Evolutionary conservation across 192 early-diverging fungal genomes (phyloP), one percentile per base, ranked within the genome.

Genomic region (Gamsiella multidivaricata): DNA sequence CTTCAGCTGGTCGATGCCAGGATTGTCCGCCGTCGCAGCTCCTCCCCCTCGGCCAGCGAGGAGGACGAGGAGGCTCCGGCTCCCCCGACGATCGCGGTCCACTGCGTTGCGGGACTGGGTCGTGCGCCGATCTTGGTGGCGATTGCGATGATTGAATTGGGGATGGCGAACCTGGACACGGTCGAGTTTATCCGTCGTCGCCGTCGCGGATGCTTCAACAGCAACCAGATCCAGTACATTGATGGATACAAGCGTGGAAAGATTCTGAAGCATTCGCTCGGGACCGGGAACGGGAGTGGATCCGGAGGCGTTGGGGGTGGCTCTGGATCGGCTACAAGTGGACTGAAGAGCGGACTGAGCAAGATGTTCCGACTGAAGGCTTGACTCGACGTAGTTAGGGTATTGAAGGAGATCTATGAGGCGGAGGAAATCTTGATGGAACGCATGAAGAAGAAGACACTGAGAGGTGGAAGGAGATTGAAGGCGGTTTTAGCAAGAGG

Each of bases 51-150:
- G 46, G 61, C 54, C 15, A 61, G 60, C 51, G 78, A 84, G 60
- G 69, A 82, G 47, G 69, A 61, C 22, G 76, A 74, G 18, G 61
- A 66, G 2, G 46, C 20, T 4, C 43, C 54, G 29, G 59, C 66
- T 18, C 69, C 63, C 23, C 84, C 81, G 28, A 70, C 84, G 0
- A 85, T 89, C 76, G 91, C 91, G 1, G 89, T 89, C 36, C 93
- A 94, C 69, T 94, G 93, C 73, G 92, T 94, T 11, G 93, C 93
- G 43, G 93, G 93, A 12, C 76, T 94, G 29, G 93, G 93, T 34
- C 83, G 89, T 26, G 97, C 97, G 3, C 97, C 97, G 1, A 91
- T 96, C 9, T 81, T 99, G 20, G 96, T 94, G 8, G 91, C 92
- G 3, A 84, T 94, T 69, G 92, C 91, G 18, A 81, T 95, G 58